Conservation (phyloP, 345 rosid genomes). For the Euclidium syriacum region DNA sequence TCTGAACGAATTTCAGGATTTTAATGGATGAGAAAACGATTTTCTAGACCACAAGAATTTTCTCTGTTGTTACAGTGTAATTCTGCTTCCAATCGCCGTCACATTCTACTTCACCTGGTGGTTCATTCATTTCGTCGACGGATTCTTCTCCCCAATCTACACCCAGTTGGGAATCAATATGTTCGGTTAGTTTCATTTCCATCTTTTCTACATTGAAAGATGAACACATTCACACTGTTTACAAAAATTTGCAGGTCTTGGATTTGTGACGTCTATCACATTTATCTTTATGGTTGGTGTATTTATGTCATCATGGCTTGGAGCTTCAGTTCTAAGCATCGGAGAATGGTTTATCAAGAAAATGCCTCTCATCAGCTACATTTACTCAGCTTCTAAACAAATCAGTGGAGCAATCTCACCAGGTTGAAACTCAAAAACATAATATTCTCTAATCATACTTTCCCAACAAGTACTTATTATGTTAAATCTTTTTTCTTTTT, state of each 20-base stretch:
- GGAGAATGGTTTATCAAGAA: slow-evolving; percentile 81
- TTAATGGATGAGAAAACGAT: not conserved
- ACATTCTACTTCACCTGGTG: slow-evolving; percentile 79
- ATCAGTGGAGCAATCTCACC: slow-evolving; percentile 77
- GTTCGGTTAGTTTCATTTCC: slow-evolving; percentile 42
- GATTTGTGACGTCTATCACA: slow-evolving; percentile 69
- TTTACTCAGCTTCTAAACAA: slow-evolving; percentile 75
- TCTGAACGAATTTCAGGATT: not conserved
- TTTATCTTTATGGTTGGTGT: slow-evolving; percentile 67
- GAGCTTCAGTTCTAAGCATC: slow-evolving; percentile 62
- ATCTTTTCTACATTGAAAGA: not conserved
- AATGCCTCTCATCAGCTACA: slow-evolving; percentile 68
- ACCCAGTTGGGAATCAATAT: slow-evolving; percentile 58
- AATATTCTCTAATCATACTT: not conserved
- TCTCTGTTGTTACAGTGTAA: slow-evolving; percentile 43
- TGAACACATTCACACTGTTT: not conserved
- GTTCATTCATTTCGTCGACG: slow-evolving; percentile 66
- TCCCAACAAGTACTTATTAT: not conserved
- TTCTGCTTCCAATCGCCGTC: slow-evolving; percentile 61
- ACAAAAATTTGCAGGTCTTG: slow-evolving; percentile 45
- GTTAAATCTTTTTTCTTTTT: not conserved
- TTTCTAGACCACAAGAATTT: no score
- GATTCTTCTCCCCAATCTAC: slow-evolving; percentile 73
- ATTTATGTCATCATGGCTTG: slow-evolving; percentile 76
- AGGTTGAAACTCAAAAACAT: slow-evolving; percentile 23